Evolutionary conservation across 2,329 filamentous ascomycete species (phyloP), one percentile per base, ranked within the genome.

Genomic region (Hypomyces rosellus): DNA sequence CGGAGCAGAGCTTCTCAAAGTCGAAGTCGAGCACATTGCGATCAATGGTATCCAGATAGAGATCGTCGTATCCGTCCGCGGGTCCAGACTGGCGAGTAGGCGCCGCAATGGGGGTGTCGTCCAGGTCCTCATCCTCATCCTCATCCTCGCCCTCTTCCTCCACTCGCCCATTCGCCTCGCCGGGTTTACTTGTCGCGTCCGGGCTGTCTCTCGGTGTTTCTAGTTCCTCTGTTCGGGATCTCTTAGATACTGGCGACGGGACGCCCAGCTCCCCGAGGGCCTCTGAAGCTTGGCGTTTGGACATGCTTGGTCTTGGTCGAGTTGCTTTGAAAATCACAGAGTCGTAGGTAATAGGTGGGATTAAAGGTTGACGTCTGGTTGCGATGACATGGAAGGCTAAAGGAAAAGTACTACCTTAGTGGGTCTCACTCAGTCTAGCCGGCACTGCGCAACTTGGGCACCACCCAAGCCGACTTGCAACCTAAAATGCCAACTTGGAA

Each of bases 41-140:
- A 68, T 96, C 84, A 70, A 99, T 95, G 12, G 93, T 97, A 74
- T 99, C 93, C 59, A 99, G 87, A 68, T 99, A 99, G 25, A 99
- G 83, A 67, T 99, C 92, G 62, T 87, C 85, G 73, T 96, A 99
- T 55, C 92, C 92, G 65, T 87, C 87, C 34, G 88, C 81, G 14
- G 92, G 90, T 41, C 86, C 88, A 45, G 76, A 75, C 67, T 96
- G 90, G 57, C 89, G 82, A 57, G 75, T 74, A 16, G 78, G 74
- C n/a, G 70, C 75, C 38, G 65, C 65, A 46, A 61, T 36, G 51
- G 65, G 60, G 34, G 68, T 66, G 5, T 68, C 65, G 30, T 70
- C 66, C 5, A 73, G 71, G 36, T 71, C 72, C 5, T 69, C 69
- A 6, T 68, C 67, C 2, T 69, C 69, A 6, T 68, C 67, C 2